Evolutionary conservation across 2,329 filamentous ascomycete genomes (phyloP).

Genomic region (Peltaster fructicola): DNA sequence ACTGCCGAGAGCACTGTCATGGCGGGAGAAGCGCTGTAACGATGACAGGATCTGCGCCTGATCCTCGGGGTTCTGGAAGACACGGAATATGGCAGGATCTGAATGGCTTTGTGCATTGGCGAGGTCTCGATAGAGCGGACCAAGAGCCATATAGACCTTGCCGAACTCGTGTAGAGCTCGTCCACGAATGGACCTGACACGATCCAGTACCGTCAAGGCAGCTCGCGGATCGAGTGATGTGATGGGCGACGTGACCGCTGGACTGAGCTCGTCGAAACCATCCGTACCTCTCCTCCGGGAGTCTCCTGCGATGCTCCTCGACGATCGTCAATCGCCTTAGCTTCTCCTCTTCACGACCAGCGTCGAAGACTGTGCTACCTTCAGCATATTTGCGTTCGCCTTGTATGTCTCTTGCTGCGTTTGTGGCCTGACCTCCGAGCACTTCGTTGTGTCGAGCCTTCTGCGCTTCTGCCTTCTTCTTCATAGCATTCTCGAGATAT

Average conservation of each 20-base stretch:
- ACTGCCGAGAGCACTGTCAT: constrained; percentile 66
- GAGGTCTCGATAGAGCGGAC: constrained; percentile 77
- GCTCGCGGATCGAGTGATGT: constrained; percentile 38
- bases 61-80: constrained; percentile 72
- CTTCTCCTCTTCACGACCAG: constrained; percentile 32
- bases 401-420: constrained; percentile 17
- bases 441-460: constrained; percentile 23
- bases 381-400: constrained; percentile 16
- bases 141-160: constrained; percentile 73
- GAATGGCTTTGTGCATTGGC: constrained; percentile 52
- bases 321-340: no score
- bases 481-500: constrained; percentile 54
- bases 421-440: no score
- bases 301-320: no score
- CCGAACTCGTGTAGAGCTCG: constrained; percentile 79
- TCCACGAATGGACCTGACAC: constrained; percentile 62
- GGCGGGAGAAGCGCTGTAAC: constrained; percentile 57
- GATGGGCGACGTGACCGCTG: constrained; percentile 6
- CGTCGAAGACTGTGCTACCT: constrained; percentile 56
- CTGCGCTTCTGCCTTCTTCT: constrained; percentile 39
- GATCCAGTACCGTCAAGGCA: constrained; percentile 51
- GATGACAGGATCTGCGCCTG: constrained; percentile 83
- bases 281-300: constrained; percentile 52
- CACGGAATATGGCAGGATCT: constrained; percentile 70
- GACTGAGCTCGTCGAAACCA: constrained; percentile 63